Base-by-base conservation (phyloP, 2,329 filamentous ascomycete species). In the Talaromyces sp. region DNA sequence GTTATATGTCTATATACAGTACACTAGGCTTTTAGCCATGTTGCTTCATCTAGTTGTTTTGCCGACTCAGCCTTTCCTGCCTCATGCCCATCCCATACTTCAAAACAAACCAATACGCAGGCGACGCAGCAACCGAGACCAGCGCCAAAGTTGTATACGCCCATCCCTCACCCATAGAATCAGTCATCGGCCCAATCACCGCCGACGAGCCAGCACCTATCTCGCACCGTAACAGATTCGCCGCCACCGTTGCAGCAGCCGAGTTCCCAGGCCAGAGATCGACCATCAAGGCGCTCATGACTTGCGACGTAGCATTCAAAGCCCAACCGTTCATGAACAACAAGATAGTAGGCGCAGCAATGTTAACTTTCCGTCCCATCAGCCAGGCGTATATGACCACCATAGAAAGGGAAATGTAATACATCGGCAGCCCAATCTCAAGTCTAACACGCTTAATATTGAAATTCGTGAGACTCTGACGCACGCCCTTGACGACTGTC, bases 371-470 rank as follows among this genome's bases (percentile, higher is more conserved):
- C 16, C 65, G 71, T 13, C 79, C 65, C 45, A 82, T 68, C 39
- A 76, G 72, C 79, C 80, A 82, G 9, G 77, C 79, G 62, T 80
- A 82, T 31, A 74, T 58, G 5, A 80, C 69, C 50, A 79, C 67
- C 14, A 19, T 9, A 8, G 22, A 14, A 19, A 22, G 27, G 3
- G 37, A 13, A 11, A 62, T 37, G 13, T 54, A 41, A 52, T 31
- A 57, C 8, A 45, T 14, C 1, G 78, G 79, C 5, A 79, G 63
- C 3, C 73, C 77, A 37, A 80, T 71, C 63, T 81, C 71, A 27
- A 82, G 66, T 10, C 80, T 72, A 3, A 77, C 79, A 10, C 70
- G 72, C 65, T 82, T 81, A 64, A 82, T 78, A 1, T 79, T 77
- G 45, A 81, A 81, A 3, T 74, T 62, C 1, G 67, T 69, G 22